Percentiles rank a stretch among this genome's conserved stretches.
These are phyloP conservation scores for Syncephalastrum contaminatum DNA, from an alignment of 371 early-diverging fungal genomes.

Conservation along the genomic window DNA sequence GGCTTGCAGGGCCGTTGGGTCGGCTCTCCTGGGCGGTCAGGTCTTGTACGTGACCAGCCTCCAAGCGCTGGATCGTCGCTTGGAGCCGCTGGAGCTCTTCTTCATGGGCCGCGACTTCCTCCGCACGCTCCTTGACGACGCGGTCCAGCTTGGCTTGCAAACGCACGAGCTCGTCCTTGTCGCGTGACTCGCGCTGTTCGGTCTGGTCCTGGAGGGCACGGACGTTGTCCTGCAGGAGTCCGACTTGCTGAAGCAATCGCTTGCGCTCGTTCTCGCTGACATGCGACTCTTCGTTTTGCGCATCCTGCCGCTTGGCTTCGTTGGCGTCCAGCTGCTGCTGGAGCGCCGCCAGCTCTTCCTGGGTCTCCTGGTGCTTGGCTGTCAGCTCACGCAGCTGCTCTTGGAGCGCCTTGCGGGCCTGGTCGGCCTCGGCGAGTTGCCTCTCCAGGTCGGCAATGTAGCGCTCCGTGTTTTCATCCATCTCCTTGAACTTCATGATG, in stretches of 20 bases:
- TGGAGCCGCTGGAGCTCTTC: not conserved
- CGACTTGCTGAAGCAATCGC: slow-evolving; percentile 9
- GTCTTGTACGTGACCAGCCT: too few species aligned
- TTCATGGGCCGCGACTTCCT: not conserved
- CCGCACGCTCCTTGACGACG: slow-evolving; percentile 7
- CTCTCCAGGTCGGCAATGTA: slow-evolving; percentile 47
- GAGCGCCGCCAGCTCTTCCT: slow-evolving; percentile 12
- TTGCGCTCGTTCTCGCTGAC: slow-evolving; percentile 1
- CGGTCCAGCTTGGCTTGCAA: slow-evolving; percentile 11
- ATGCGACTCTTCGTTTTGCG: slow-evolving; percentile 24
- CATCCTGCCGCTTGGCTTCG: slow-evolving; percentile 27
- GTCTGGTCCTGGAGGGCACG: slow-evolving; percentile 9
- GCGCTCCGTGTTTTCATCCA: slow-evolving; percentile 42
- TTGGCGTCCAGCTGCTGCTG: slow-evolving; percentile 5
- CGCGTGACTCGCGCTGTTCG: slow-evolving; percentile 8
- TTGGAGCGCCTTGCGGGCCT: slow-evolving; percentile 21
- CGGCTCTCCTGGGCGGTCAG: too few species aligned
- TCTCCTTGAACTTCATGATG: slow-evolving; percentile 38
- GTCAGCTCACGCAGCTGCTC: slow-evolving; percentile 15
- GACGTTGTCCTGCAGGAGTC: slow-evolving; percentile 8
- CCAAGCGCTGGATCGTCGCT: too few species aligned
- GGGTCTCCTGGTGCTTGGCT: slow-evolving; percentile 1
- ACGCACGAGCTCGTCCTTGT: not conserved
- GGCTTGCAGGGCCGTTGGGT: too few species aligned
- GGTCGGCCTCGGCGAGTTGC: slow-evolving; percentile 20